Evolutionary conservation across 2,329 filamentous ascomycete species (phyloP), one percentile per base, ranked within the genome.

Genomic region (Venturia oleaginea): DNA sequence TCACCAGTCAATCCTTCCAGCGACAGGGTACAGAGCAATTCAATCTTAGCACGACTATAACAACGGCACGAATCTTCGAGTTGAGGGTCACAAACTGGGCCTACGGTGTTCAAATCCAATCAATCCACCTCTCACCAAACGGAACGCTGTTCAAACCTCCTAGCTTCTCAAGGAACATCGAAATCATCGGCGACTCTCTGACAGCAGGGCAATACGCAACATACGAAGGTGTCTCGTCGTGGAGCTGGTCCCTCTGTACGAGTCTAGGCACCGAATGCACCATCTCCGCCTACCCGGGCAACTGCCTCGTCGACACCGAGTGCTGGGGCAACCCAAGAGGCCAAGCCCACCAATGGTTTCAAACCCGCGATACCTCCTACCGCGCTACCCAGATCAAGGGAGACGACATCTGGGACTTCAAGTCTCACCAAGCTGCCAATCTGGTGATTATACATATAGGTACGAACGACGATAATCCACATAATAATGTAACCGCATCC

Each of bases 61-160:
- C 51, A 11, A 76, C 71, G 48, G 79, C 79, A 0, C 77, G 78
- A 38, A 79, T 76, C 0, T 84, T 86, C 65, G 83, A 86, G 70
- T 72, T 86, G 68, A 76, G 83, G 69, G 83, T 86, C 19, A 83
- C 83, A 1, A 86, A 86, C 68, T 86, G 83, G 83, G 83, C 78
- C 19, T 82, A 81, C 68, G 83, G 83, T 13, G 78, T 86, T 3
- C 84, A 86, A 71, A 79, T 86, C 55, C 74, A 76, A 22, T 75
- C 78, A 8, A 76, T 86, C 2, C 81, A 84, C 63, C 75, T 84
- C 17, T 76, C 75, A 1, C 71, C 74, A 3, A 76, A 76, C 5
- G 75, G 78, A 43, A 74, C 73, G 24, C 74, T 86, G 6, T 72
- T 82, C 68, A 78, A 79, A 65, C 68, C 76, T 8, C 73, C 75